Evolutionary conservation across 257 asterid genomes (phyloP).

Genomic region (Mentha longifolia): DNA sequence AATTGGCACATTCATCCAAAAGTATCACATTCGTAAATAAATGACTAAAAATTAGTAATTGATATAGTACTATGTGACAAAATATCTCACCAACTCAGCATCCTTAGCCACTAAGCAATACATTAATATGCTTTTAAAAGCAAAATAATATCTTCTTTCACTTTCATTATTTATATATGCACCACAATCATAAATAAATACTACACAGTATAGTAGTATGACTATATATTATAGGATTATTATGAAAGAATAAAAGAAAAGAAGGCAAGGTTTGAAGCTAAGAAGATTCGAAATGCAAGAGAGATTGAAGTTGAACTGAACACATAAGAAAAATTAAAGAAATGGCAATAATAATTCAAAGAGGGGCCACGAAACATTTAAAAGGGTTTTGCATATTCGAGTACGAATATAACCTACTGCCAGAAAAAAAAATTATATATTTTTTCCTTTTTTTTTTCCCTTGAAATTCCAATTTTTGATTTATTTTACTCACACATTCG

Average conservation of each 20-base stretch:
- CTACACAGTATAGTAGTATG: no score
- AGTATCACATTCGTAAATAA: slow-evolving; percentile 7
- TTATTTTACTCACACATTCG: slow-evolving; percentile 51
- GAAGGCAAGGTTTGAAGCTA: background rate
- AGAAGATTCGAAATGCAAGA: slow-evolving; percentile 14
- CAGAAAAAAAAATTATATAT: slow-evolving; percentile 25
- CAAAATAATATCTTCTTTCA: slow-evolving; percentile 15
- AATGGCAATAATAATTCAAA: slow-evolving; percentile 16
- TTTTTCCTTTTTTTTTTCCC: slow-evolving; percentile 2
- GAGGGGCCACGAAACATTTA: slow-evolving; percentile 26
- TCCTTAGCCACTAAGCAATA: slow-evolving; percentile 52
- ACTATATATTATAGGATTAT: no score
- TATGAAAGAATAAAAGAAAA: background rate
- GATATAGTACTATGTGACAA: slow-evolving; percentile 18
- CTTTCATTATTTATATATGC: slow-evolving; percentile 21
- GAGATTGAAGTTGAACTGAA: background rate
- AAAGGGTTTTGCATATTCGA: slow-evolving; percentile 34
- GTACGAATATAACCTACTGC: slow-evolving; percentile 40
- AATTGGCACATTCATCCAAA: slow-evolving; percentile 17
- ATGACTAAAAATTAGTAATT: background rate
- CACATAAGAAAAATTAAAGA: slow-evolving; percentile 28
- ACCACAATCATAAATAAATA: background rate
- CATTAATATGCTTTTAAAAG: slow-evolving; percentile 27
- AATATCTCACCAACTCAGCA: slow-evolving; percentile 46
- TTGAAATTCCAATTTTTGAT: slow-evolving; percentile 15